Conservation (phyloP, 2,329 filamentous ascomycete species). For the Cercospora brassicicola region DNA sequence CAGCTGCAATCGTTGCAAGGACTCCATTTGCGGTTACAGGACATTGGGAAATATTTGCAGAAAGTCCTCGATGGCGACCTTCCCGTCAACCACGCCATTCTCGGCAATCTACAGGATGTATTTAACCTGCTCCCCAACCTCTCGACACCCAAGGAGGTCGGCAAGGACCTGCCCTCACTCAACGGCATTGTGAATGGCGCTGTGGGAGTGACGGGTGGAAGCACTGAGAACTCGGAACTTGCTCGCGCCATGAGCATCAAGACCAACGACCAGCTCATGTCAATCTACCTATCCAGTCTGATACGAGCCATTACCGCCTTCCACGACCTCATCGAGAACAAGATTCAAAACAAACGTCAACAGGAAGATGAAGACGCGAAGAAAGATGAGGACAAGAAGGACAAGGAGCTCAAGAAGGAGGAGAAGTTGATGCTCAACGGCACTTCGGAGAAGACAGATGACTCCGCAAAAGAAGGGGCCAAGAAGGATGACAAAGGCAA, state of each 20-base stretch:
- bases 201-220: constrained; percentile 52
- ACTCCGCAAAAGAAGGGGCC: constrained; percentile 50
- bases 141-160: constrained; percentile 72
- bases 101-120: constrained; percentile 97
- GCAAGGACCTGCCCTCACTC: constrained; percentile 60
- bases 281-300: constrained; percentile 94
- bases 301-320: constrained; percentile 98
- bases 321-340: constrained; percentile 99
- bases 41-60: constrained; percentile 92
- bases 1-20: constrained; percentile 97
- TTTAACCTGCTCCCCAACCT: constrained; percentile 98
- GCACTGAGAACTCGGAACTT: constrained; percentile 73
- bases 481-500: constrained; percentile 58
- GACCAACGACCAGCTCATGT: constrained; percentile 98
- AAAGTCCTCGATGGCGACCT: constrained; percentile 92
- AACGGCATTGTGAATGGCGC: constrained; percentile 56
- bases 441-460: constrained; percentile 50
- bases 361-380: constrained; percentile 89
- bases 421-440: constrained; percentile 65
- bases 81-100: constrained; percentile 93
- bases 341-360: constrained; percentile 97
- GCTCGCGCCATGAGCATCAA: constrained; percentile 98
- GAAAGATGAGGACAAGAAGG: constrained; percentile 64
- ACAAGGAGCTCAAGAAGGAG: constrained; percentile 57
- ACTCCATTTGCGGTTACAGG: constrained; percentile 86